phyloP scores from a whole-genome alignment of 345 rosid species.

The Euphorbia pulcherrima region DNA sequence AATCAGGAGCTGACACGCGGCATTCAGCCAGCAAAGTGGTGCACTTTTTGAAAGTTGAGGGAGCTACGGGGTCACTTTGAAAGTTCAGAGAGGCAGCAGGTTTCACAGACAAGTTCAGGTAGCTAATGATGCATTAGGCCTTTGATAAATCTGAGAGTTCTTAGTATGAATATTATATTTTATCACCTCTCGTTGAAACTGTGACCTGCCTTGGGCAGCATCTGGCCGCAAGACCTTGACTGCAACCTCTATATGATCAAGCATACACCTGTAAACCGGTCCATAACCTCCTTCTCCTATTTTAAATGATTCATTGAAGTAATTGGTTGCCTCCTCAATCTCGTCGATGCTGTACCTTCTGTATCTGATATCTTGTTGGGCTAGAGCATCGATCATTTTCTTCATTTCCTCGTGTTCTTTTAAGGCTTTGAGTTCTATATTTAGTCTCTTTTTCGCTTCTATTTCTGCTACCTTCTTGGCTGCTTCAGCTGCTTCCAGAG shows the following conservation, averaged over 20 bases:
- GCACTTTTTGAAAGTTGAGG: no score
- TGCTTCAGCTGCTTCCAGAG: conserved; percentile 63
- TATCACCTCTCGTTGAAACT: conserved; percentile 81
- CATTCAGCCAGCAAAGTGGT: no score
- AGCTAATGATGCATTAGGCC: no score
- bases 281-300: conserved; percentile 98
- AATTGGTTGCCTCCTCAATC: conserved; percentile 70
- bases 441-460: conserved; percentile 54
- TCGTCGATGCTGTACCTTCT: conserved; percentile 73
- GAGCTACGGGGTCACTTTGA: no score
- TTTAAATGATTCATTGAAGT: conserved; percentile 46
- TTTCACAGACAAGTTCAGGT: no score
- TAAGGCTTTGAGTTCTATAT: conserved; percentile 44
- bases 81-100: no score
- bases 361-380: conserved; percentile 40
- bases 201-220: conserved; percentile 92
- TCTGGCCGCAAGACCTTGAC: conserved; percentile 85
- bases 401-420: conserved; percentile 50
- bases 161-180: background rate
- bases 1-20: no score
- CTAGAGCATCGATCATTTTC: conserved; percentile 27
- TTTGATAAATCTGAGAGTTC: background rate
- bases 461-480: conserved; percentile 54
- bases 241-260: conserved; percentile 83
- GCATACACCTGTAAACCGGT: conserved; percentile 71